Base-by-base conservation (phyloP, 257 asterid species). In the Gentiana dahurica region DNA sequence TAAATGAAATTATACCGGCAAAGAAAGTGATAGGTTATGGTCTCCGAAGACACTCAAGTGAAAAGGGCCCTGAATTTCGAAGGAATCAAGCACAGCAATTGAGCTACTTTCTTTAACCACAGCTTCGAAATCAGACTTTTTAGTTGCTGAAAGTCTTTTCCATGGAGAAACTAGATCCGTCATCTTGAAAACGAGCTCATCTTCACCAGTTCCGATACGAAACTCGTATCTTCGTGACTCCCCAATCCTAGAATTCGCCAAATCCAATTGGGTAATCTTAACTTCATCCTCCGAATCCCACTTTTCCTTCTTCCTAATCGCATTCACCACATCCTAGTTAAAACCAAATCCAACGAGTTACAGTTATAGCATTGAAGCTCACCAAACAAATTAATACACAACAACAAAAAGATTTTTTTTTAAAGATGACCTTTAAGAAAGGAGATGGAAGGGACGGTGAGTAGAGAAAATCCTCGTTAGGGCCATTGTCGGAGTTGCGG, bases 1-100 rank as follows among this genome's bases (percentile, higher is more conserved):
- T 11, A 49, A 49, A 58, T 12, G 57, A 49, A 65, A 3, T 15
- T 67, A 4, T 84, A 89, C 97, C 62, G 95, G 93, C 69, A 86
- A 70, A 55, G 37, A 5, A 8, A 89, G 80, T 3, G 77, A 67
- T 60, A 89, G 75, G 48, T 57, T 68, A 73, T 80, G 80, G 58
- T 70, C 71, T 70, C 94, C 75, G 24, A 57, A 59, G 54, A 73
- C 81, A 46, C 67, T 66, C 73, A 89, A 63, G 47, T 79, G 93
- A 36, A 75, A 75, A 54, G 97, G 95, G 49, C 97, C 95, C 58
- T 73, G 82, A 37, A 86, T 65, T 78, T 70, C 70, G 54, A 83
- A 63, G 49, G 74, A 71, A 56, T 73, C 83, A 60, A 86, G 65
- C 34, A 74, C 67, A 15, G 76, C 69, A 8, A 67, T 70, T 11